Base-by-base conservation (phyloP, 257 asterid genomes). In the Gynochthodes officinalis region DNA sequence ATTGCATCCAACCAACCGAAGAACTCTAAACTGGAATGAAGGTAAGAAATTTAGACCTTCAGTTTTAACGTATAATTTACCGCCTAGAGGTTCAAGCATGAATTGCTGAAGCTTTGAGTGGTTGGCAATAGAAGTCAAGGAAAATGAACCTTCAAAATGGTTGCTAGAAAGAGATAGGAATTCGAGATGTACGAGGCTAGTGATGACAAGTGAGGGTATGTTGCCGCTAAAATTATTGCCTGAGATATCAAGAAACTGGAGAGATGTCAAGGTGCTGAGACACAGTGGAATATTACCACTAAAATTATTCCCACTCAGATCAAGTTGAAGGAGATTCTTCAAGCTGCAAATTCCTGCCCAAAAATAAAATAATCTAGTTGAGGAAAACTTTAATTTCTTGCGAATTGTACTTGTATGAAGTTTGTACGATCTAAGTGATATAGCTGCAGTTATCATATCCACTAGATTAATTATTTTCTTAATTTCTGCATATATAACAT, bases 201-300 rank as follows among this genome's bases (percentile, higher is more conserved):
- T 32, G 9, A 74, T 50, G 3, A 74, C 0, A 59, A 43, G 12
- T 43, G 71, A 18, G 59, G 73, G 63, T 64, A 74, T 43, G 9
- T 40, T 69, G 37, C 78, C 78, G 10, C 63, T 67, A 49, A 74
- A 67, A 0, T 30, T 49, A 59, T 74, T 74, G 14, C 10, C 1
- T 1, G 73, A 52, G 21, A 74, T 12, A 37, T 72, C 60, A 13
- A 72, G 40, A 60, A n/a, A 15, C 64, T 37, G 21, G 0, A 59
- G 69, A 16, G 78, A 74, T 35, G 52, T 74, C 50, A 74, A 67
- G 63, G 66, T 74, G 39, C 49, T 23, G 5, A 74, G 11, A 49
- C 78, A 74, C 39, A 48, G 66, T 12, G 77, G 72, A 25, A 54
- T 23, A 64, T 37, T 35, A 39, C 42, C 68, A 49, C 62, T 73